Evolutionary conservation across 2,329 filamentous ascomycete genomes (phyloP).

Genomic region (Canariomyces notabilis): DNA sequence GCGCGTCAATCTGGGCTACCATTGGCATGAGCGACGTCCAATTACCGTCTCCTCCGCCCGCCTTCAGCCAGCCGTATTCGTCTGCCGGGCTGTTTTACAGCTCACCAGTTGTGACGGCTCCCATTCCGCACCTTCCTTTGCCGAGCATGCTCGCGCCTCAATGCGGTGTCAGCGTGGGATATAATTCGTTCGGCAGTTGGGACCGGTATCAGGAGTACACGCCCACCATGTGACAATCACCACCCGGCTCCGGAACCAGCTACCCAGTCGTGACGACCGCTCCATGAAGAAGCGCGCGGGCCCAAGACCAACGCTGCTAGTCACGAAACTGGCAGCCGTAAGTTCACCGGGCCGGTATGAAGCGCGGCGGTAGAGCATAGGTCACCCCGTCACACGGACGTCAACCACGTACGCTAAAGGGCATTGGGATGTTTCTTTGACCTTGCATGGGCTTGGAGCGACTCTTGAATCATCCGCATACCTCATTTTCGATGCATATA

Average conservation of each 20-base stretch:
- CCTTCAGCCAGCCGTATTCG: constrained; percentile 73
- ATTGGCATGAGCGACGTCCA: constrained; percentile 71
- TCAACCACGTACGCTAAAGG: constrained; percentile 25
- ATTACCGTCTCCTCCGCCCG: constrained; percentile 71
- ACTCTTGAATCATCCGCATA: constrained; percentile 27
- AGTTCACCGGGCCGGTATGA: constrained; percentile 13
- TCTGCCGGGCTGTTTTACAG: constrained; percentile 74
- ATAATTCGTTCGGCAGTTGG: constrained; percentile 79
- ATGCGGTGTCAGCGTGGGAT: constrained; percentile 74
- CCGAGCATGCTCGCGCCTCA: constrained; percentile 82
- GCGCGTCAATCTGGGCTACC: constrained; percentile 69
- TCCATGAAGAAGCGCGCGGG: constrained; percentile 29
- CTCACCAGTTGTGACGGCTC: constrained; percentile 67
- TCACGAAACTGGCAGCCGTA: constrained; percentile 24
- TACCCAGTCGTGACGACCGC: constrained; percentile 46
- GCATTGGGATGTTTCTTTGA: constrained; percentile 25
- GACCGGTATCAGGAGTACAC: constrained; percentile 75
- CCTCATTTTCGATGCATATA: constrained; percentile 22
- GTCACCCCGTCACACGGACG: constrained; percentile 15
- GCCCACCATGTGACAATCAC: constrained; percentile 77
- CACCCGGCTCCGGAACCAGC: constrained; percentile 41
- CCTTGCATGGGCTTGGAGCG: constrained; percentile 24
- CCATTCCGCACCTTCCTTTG: constrained; percentile 71
- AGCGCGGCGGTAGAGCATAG: constrained; percentile 25
- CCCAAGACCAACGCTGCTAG: constrained; percentile 10